Base-by-base conservation (phyloP, 2,329 filamentous ascomycete species). In the Venturia carpophila region DNA sequence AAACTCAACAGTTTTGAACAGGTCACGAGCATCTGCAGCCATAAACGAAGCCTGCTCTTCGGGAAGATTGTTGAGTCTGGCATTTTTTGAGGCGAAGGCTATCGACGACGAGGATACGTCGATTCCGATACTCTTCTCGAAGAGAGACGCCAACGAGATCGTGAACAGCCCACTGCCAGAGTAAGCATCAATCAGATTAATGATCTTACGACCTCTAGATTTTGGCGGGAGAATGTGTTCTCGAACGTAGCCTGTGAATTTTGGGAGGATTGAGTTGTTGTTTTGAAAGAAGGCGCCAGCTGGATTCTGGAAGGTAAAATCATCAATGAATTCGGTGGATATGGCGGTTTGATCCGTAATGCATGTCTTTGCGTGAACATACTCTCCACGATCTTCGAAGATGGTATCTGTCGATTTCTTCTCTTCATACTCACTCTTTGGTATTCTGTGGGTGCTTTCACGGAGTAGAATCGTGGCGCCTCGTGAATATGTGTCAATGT, bases 281-380 rank as follows among this genome's bases (percentile, higher is more conserved):
- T 99, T 99, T 74, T 99, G 94, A 84, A 99, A 99, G 80, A 99
- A 99, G 63, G 91, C 87, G 67, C 92, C 92, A 13, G 94, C 94
- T 2, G 90, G 91, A 79, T 96, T 97, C 74, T 87, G 87, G 79
- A 99, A 96, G 72, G 87, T 80, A 79, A 89, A 94, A 75, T 86
- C 79, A 72, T 88, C 91, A 68, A 99, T 84, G 77, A 95, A 97
- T 76, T 99, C 94, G 39, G 89, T 92, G 3, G 90, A 87, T 62
- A 83, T 89, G 68, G 84, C 88, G 69, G 93, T 96, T 74, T 86
- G 85, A 77, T 97, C 87, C 4, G 92, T 96, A 69, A 96, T 85
- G 80, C 91, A 97, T 3, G 87, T 89, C 76, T 97, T 97, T 74
- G 88, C 81, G 74, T 97, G 90, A 21, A 86, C 82, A 72, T 88